These are phyloP conservation scores for Hypoxylon rubiginosum DNA, from an alignment of 2,329 filamentous ascomycete genomes.

Conservation along the genomic window DNA sequence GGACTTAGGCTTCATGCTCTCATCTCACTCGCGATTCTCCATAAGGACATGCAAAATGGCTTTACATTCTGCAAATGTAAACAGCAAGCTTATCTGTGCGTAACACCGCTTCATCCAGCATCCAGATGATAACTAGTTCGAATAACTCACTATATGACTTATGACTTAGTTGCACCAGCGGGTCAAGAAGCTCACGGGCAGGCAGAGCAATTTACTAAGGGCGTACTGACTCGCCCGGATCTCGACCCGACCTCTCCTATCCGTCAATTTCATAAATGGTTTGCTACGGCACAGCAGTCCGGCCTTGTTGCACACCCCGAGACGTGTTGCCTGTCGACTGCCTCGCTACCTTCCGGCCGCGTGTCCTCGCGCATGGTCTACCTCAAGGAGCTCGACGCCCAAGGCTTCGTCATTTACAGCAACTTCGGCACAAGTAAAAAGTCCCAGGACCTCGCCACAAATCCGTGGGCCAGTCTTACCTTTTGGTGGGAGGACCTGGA, in stretches of 20 bases:
- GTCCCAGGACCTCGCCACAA: slow-evolving; percentile 76
- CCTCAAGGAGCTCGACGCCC: slow-evolving; percentile 89
- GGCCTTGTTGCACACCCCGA: slow-evolving; percentile 79
- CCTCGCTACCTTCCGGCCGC: slow-evolving; percentile 83
- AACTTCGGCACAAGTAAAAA: slow-evolving; percentile 87
- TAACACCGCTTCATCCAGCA: not conserved
- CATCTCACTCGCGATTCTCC: slow-evolving; percentile 20
- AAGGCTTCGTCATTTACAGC: slow-evolving; percentile 91
- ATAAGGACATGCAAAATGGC: slow-evolving; percentile 45
- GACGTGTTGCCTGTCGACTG: slow-evolving; percentile 89
- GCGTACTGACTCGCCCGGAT: slow-evolving; percentile 71
- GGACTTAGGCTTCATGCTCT: slow-evolving; percentile 29
- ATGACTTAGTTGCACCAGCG: slow-evolving; percentile 73
- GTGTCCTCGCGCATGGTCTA: slow-evolving; percentile 91
- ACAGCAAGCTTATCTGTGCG: slow-evolving; percentile 49
- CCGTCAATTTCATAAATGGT: slow-evolving; percentile 91
- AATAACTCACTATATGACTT: slow-evolving; percentile 16
- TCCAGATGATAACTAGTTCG: not conserved
- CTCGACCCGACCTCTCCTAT: slow-evolving; percentile 76
- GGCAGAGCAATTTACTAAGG: slow-evolving; percentile 80
- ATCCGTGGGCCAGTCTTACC: slow-evolving; percentile 83
- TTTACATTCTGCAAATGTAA: slow-evolving; percentile 45
- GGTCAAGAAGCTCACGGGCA: slow-evolving; percentile 69
- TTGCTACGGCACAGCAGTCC: slow-evolving; percentile 74
- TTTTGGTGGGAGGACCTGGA: slow-evolving; percentile 93